A percentile compares a stretch with the other conserved stretches of the same genome.
Conservation (phyloP, 2,329 filamentous ascomycete genomes). For the Aspergillus nomiae region DNA sequence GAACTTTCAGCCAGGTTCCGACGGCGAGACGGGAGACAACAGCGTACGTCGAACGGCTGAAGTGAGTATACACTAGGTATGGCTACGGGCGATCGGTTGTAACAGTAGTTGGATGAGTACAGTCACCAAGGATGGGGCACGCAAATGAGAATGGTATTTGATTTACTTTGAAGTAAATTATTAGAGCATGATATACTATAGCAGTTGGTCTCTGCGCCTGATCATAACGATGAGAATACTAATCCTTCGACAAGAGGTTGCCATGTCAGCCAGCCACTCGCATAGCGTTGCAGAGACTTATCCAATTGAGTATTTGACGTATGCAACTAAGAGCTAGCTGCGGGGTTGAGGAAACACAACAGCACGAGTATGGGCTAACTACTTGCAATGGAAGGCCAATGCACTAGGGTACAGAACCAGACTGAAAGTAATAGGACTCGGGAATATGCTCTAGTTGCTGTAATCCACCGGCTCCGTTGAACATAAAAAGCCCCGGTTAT, state of each 20-base stretch:
- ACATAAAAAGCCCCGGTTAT: background rate
- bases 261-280: background rate
- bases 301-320: background rate
- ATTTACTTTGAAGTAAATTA: background rate
- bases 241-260: background rate
- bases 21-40: background rate
- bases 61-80: background rate
- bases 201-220: background rate
- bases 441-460: too few relatives aligned
- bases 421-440: too few relatives aligned
- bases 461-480: background rate
- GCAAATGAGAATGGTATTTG: background rate
- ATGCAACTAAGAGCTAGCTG: background rate
- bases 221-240: background rate
- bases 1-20: background rate
- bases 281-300: background rate
- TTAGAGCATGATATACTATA: background rate
- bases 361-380: background rate
- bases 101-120: background rate
- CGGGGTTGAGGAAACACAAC: background rate
- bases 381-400: background rate
- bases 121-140: background rate
- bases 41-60: background rate
- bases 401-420: background rate
- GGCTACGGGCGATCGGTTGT: too few relatives aligned